Evolutionary conservation across 1,284 basidiomycete genomes (phyloP).

Genomic region (Psilocybe mexicana): DNA sequence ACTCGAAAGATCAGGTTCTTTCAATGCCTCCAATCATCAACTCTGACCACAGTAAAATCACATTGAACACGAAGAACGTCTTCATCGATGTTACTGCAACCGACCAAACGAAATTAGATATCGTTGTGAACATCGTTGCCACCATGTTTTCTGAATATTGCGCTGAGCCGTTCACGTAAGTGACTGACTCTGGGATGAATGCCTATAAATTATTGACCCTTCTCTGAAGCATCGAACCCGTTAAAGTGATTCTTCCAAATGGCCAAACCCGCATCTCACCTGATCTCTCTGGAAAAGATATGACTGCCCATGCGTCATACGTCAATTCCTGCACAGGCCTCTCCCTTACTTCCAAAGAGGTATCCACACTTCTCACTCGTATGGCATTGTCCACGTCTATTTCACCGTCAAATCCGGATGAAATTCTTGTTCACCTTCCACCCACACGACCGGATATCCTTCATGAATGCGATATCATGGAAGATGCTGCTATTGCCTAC

Average conservation of each 20-base stretch:
- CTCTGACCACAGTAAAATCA: slow-evolving; percentile 97
- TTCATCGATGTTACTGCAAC: slow-evolving; percentile 98
- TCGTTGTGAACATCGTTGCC: slow-evolving; percentile 92
- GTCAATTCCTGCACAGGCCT: slow-evolving; percentile 96
- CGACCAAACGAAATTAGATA: slow-evolving; percentile 95
- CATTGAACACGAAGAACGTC: slow-evolving; percentile 90
- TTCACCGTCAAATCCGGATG: slow-evolving; percentile 54
- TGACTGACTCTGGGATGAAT: slow-evolving; percentile 9
- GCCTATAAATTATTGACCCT: slow-evolving; percentile 1
- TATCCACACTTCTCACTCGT: slow-evolving; percentile 67
- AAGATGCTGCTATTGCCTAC: slow-evolving; percentile 96
- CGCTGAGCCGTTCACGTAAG: slow-evolving; percentile 87
- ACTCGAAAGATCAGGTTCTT: slow-evolving; percentile 81
- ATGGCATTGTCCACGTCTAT: slow-evolving; percentile 72
- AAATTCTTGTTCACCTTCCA: slow-evolving; percentile 79
- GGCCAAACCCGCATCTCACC: slow-evolving; percentile 81
- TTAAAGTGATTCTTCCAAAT: slow-evolving; percentile 78
- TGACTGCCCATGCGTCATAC: slow-evolving; percentile 84
- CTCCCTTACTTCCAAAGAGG: slow-evolving; percentile 59
- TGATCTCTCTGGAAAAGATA: slow-evolving; percentile 72
- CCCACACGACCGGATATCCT: slow-evolving; percentile 95
- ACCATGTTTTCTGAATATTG: slow-evolving; percentile 99
- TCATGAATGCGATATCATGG: slow-evolving; percentile 98
- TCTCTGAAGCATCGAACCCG: slow-evolving; percentile 79
- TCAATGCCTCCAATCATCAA: slow-evolving; percentile 99